Conservation (phyloP, 805 yeast genomes). For the Kuraishia hungarica region DNA sequence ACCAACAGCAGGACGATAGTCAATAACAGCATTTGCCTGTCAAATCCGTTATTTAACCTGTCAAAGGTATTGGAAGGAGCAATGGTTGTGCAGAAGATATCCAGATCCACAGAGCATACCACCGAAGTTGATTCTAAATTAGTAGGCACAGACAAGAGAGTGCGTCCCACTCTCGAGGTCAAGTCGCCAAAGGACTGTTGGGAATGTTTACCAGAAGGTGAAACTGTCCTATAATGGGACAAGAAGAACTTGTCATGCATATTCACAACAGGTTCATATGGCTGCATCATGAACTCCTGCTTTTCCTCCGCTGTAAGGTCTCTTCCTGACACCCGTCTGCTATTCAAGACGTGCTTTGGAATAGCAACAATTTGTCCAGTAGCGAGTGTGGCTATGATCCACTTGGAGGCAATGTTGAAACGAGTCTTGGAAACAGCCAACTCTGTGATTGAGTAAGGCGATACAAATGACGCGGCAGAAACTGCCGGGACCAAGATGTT, state of each 20-base stretch:
- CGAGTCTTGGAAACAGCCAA: slow-evolving; percentile 50
- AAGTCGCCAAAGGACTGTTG: slow-evolving; percentile 4
- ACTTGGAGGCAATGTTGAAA: slow-evolving; percentile 61
- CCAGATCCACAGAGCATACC: slow-evolving; percentile 49
- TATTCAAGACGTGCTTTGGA: slow-evolving; percentile 64
- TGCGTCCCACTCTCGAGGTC: slow-evolving; percentile 12
- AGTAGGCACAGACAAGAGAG: slow-evolving; percentile 45
- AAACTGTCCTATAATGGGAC: slow-evolving; percentile 40
- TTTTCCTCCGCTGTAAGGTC: slow-evolving; percentile 43
- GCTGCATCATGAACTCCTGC: slow-evolving; percentile 47
- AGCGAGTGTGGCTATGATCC: slow-evolving; percentile 48
- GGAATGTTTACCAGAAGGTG: slow-evolving; percentile 9
- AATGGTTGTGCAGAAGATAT: slow-evolving; percentile 67
- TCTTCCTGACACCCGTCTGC: slow-evolving; percentile 58
- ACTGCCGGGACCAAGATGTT: slow-evolving; percentile 34
- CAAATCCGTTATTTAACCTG: slow-evolving; percentile 57
- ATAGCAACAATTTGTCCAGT: slow-evolving; percentile 56
- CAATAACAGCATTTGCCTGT: slow-evolving; percentile 48
- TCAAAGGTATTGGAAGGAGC: slow-evolving; percentile 85
- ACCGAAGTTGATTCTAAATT: slow-evolving; percentile 75
- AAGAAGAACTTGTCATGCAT: slow-evolving; percentile 39
- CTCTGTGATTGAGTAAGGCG: slow-evolving; percentile 49
- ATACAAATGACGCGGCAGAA: slow-evolving; percentile 46
- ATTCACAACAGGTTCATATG: slow-evolving; percentile 58
- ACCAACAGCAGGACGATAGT: slow-evolving; percentile 49